Conservation (phyloP, 768 basidiomycete genomes). For the Trametes cingulata region DNA sequence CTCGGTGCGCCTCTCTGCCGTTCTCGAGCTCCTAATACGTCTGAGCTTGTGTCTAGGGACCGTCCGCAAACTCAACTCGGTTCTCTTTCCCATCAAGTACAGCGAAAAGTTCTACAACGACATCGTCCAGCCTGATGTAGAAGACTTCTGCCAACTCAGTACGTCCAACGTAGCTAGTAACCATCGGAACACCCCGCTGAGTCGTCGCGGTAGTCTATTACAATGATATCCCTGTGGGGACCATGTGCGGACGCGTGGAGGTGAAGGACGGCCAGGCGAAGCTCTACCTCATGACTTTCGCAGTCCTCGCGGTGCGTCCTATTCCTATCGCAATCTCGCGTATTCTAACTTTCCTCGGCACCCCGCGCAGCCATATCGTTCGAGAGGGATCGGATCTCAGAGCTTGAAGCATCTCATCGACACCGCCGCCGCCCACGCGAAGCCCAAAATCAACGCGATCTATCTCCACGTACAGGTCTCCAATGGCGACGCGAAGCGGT, state of each 20-base stretch:
- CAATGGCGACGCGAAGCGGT: conserved; percentile 72
- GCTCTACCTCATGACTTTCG: conserved; percentile 91
- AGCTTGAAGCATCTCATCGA: conserved; percentile 66
- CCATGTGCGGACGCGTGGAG: conserved; percentile 84
- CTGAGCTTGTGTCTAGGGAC: conserved; percentile 53
- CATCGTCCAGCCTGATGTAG: conserved; percentile 72
- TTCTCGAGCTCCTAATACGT: conserved; percentile 66
- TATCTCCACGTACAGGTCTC: conserved; percentile 89
- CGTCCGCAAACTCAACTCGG: conserved; percentile 66
- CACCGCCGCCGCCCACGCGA: conserved; percentile 58
- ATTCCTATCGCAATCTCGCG: conserved; percentile 8
- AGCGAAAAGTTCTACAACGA: conserved; percentile 86
- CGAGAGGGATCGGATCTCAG: conserved; percentile 71
- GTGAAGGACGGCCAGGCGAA: conserved; percentile 54
- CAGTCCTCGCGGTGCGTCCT: conserved; percentile 74
- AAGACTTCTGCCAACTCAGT: conserved; percentile 89
- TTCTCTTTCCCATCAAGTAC: conserved; percentile 89
- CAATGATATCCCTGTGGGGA: conserved; percentile 91
- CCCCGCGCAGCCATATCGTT: conserved; percentile 74
- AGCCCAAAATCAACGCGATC: conserved; percentile 65
- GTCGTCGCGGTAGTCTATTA: conserved; percentile 67
- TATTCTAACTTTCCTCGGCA: conserved; percentile 5
- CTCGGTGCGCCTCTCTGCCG: conserved; percentile 52
- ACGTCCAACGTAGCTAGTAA: conserved; percentile 33
- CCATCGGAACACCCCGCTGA: not conserved